Base-by-base conservation (phyloP, 176 grass and related monocot species). In the Saccharum officinarum region DNA sequence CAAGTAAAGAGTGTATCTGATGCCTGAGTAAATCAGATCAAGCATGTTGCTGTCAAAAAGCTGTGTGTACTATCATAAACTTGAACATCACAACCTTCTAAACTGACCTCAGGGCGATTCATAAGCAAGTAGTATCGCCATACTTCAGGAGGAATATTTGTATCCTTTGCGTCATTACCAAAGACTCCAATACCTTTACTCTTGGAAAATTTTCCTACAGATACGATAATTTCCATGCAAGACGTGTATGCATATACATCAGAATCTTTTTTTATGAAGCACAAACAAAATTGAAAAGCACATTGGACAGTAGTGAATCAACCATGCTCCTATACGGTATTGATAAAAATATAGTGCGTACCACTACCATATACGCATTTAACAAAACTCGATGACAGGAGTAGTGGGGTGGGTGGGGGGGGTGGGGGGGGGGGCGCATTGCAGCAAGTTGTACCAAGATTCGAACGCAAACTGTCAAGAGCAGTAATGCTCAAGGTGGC, bases 1-100 rank as follows among this genome's bases (percentile, higher is more conserved):
- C 96, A 98, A 57, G 93, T 95, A 82, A 95, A 98, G 41, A 98
- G 89, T 86, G 96, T 94, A 67, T 98, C 96, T 86, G 96, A 98
- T 82, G 77, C 89, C 93, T 94, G 87, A 75, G 82, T 42, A 90
- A 41, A 61, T 75, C 15, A 80, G 44, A 85, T 77, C 50, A 92
- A 61, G 73, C 45, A 72, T 73, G 71, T 52, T 23, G 68, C 75
- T 61, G 22, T 30, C 62, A 30, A 40, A 72, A 79, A 45, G 44
- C 41, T 71, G 63, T 5, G 6, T 1, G 39, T 45, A 66, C 23
- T 45, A 82, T 79, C 49, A 46, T 23, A 78, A 79, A 77, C 55
- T 39, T 68, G 30, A 77, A 80, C 57, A 88, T 60, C 14, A 65
- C 40, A 57, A 89, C 40, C 10, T n/a, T 81, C 39, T 69, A 49